Base-by-base conservation (phyloP, 805 yeast species). In the Kodamaea kakaduensis region DNA sequence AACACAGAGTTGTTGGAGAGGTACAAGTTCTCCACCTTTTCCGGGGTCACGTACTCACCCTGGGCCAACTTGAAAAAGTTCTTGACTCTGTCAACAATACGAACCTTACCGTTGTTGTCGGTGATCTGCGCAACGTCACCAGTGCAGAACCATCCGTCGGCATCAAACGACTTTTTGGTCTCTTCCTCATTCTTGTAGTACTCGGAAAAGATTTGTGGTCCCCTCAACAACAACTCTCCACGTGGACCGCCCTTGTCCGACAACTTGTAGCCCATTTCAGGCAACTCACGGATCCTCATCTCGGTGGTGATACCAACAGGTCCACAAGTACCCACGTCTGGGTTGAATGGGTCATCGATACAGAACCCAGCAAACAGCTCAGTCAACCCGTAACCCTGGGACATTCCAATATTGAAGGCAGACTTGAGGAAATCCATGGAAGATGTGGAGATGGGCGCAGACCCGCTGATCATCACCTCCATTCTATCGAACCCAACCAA, bases 371-470 rank as follows among this genome's bases (percentile, higher is more conserved):
- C 58, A 32, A 50, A 55, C 14, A 56, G 39, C 39, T 55, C 60
- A 7, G 60, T 61, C 41, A 61, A 48, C 1, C 68, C 68, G 37
- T 60, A 61, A n/a, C 63, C 59, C 33, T 61, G 67, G 9, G 53
- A 24, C 14, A 55, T 15, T 1, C 60, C 60, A 17, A 45, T 27
- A 33, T 52, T 51, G 35, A 55, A 43, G 5, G 50, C 46, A 4
- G 58, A 47, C 37, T 50, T 54, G 37, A 55, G 41, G 40, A 54
- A 55, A 31, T 37, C 37, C 26, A 55, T 44, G 6, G 56, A 44
- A 2, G 46, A 38, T 9, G 44, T 44, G 6, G 52, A 35, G 16
- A 55, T 46, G 3, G 60, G 60, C 3, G 60, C 60, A 4, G 54
- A 45, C 6, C 59, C 60, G 9, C 59, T 50, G 31, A 51, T 43